Evolutionary conservation across 371 early-diverging fungal genomes (phyloP).

Genomic region (Rhizomucor pusillus): DNA sequence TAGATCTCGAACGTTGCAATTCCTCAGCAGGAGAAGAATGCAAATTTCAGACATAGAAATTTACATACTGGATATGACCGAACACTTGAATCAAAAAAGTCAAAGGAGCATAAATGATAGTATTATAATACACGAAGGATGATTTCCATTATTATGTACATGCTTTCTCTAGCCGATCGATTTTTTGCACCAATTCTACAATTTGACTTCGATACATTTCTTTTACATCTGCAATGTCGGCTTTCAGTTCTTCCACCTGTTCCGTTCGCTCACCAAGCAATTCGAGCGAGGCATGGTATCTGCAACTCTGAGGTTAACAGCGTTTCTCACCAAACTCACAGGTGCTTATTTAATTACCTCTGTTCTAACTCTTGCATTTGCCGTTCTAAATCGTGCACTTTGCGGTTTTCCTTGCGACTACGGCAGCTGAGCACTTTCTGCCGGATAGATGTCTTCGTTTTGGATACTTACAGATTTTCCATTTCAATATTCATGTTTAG

Average conservation of each 20-base stretch:
- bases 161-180: slow-evolving; percentile 23
- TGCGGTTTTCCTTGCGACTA: slow-evolving; percentile 27
- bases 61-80: slow-evolving; percentile 50
- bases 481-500: slow-evolving; percentile 60
- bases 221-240: slow-evolving; percentile 81
- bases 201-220: slow-evolving; percentile 75
- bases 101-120: slow-evolving; percentile 1
- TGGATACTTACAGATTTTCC: slow-evolving; percentile 49
- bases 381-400: slow-evolving; percentile 27
- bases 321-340: not conserved
- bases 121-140: not conserved
- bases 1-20: too few relatives aligned
- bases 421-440: not conserved
- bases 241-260: slow-evolving; percentile 77
- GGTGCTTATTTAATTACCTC: slow-evolving; percentile 19
- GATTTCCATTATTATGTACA: not conserved
- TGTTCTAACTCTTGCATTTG: slow-evolving; percentile 40
- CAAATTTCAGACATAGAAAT: slow-evolving; percentile 22
- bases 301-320: slow-evolving; percentile 20
- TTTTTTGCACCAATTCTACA: slow-evolving; percentile 60
- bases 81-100: slow-evolving; percentile 34
- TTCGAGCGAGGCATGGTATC: slow-evolving; percentile 79
- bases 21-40: too few relatives aligned
- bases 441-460: not conserved
- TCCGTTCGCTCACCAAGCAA: slow-evolving; percentile 90